Evolutionary conservation across 352 stramenopile genomes (phyloP).

Genomic region (Thalassiosira livingstoniorum): DNA sequence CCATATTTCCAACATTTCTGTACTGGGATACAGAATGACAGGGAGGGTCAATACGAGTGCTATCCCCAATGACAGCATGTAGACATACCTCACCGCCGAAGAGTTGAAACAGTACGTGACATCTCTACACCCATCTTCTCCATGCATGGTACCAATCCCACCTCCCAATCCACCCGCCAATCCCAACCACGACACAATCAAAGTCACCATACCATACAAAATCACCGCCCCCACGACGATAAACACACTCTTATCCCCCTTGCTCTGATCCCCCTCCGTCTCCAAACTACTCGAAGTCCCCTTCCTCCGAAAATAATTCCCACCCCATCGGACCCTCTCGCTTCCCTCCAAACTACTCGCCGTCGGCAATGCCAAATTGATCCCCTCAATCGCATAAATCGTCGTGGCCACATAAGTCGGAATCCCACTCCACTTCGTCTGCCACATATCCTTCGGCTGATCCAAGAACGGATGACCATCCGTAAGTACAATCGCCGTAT

Average conservation of each 20-base stretch:
- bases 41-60: conserved; percentile 64
- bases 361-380: conserved; percentile 64
- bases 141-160: conserved; percentile 59
- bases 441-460: conserved; percentile 58
- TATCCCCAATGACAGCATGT: conserved; percentile 60
- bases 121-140: conserved; percentile 54
- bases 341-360: conserved; percentile 53
- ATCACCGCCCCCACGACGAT: conserved; percentile 57
- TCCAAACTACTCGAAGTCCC: not conserved
- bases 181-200: conserved; percentile 59
- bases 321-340: conserved; percentile 24
- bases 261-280: conserved; percentile 6
- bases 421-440: conserved; percentile 58
- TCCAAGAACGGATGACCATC: conserved; percentile 54
- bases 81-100: conserved; percentile 44
- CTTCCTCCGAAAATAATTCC: conserved; percentile 5
- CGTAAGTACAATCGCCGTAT: conserved; percentile 49
- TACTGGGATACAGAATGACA: conserved; percentile 67
- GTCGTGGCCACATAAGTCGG: conserved; percentile 61
- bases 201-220: conserved; percentile 61
- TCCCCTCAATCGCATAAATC: conserved; percentile 67
- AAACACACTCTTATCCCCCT: conserved; percentile 45
- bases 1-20: conserved; percentile 66
- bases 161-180: conserved; percentile 60
- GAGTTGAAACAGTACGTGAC: conserved; percentile 66